phyloP scores from a whole-genome alignment of 192 early-diverging fungal genomes.

The Dimargaris cristalligena region DNA sequence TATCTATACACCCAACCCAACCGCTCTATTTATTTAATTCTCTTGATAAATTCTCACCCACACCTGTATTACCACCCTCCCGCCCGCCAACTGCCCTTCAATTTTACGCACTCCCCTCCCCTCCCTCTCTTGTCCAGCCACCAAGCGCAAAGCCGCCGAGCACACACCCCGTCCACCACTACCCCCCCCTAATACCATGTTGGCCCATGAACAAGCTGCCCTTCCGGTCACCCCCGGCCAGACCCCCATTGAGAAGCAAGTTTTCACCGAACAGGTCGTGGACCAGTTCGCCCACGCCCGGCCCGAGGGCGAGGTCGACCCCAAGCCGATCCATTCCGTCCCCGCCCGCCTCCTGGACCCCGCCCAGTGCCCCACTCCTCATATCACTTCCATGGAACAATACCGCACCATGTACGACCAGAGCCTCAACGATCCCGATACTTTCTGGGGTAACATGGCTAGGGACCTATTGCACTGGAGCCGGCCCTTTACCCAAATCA shows the following conservation, averaged over 20 bases:
- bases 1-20: no score
- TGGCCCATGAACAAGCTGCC: no score
- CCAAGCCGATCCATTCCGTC: conserved; percentile 23
- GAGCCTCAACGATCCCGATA: conserved; percentile 58
- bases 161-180: no score
- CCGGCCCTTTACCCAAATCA: conserved; percentile 56
- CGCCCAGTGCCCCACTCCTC: conserved; percentile 38
- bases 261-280: neutral
- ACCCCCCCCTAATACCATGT: no score
- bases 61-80: no score
- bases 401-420: conserved; percentile 70
- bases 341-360: conserved; percentile 46
- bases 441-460: conserved; percentile 76
- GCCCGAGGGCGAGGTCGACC: conserved; percentile 12
- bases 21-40: no score
- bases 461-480: conserved; percentile 65
- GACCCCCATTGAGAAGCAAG: neutral
- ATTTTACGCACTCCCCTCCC: no score
- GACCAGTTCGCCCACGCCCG: neutral
- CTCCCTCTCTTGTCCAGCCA: no score
- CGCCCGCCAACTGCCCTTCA: no score
- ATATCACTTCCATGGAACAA: conserved; percentile 51
- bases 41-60: no score
- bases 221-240: conserved; percentile 1
- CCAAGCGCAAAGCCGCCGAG: no score